Base-by-base conservation (phyloP, 2,329 filamentous ascomycete species). In the Lecanicillium sp. region DNA sequence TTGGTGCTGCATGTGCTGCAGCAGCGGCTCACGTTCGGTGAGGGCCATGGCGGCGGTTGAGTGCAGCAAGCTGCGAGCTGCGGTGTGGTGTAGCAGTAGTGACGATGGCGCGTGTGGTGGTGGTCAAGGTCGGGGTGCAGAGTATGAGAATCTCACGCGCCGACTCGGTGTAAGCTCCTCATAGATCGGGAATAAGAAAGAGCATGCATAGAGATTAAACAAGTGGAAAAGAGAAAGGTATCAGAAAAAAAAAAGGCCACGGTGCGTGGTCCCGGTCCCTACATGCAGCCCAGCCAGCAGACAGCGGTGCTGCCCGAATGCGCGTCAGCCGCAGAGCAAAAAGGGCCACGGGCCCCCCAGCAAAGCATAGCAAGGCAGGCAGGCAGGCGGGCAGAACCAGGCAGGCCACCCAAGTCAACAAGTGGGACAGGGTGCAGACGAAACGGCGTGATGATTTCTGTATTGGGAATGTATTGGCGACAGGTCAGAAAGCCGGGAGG, bases 311-410 rank as follows among this genome's bases (percentile, higher is more conserved):
- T n/a, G 44, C 44, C 37, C 20, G 10, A n/a, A 40, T 20, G 19
- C 40, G 44, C 44, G 44, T 47, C 44, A 47, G 44, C 44, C 44
- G 36, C 44, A 40, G n/a, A n/a, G n/a, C n/a, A n/a, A n/a, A n/a
- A 47, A 14, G 26, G 26, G 26, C 26, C 26, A 29, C n/a, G n/a
- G n/a, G n/a, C n/a, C n/a, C n/a, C n/a, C n/a, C n/a, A n/a, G n/a
- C n/a, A n/a, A n/a, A n/a, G n/a, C n/a, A n/a, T n/a, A n/a, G n/a
- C n/a, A n/a, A n/a, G n/a, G n/a, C n/a, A n/a, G n/a, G n/a, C n/a
- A n/a, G n/a, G n/a, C n/a, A n/a, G n/a, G n/a, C n/a, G n/a, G n/a
- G n/a, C n/a, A n/a, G n/a, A n/a, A n/a, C n/a, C n/a, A n/a, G n/a
- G n/a, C n/a, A n/a, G n/a, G n/a, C n/a, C n/a, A n/a, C n/a, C n/a